A percentile compares a stretch with the other conserved stretches of the same genome.
Evolutionary conservation across 768 basidiomycete genomes (phyloP).

Genomic region (Russula olivacea): DNA sequence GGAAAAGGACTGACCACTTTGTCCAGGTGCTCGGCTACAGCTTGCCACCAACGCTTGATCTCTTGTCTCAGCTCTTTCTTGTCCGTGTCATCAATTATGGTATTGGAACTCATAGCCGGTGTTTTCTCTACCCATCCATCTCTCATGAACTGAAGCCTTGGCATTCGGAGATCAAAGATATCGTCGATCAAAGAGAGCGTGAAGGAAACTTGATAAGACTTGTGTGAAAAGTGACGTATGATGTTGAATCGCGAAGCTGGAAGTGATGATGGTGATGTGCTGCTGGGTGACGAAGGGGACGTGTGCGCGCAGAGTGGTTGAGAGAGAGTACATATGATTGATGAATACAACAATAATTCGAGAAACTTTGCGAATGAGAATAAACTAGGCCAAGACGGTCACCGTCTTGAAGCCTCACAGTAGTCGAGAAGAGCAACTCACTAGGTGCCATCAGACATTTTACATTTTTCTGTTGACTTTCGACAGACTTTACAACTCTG

Average conservation of each 20-base stretch:
- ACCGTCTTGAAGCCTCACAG: constrained; percentile 37
- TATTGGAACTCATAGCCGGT: background rate
- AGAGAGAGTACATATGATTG: constrained; percentile 32
- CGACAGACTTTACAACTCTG: constrained; percentile 46
- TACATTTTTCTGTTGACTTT: constrained; percentile 31
- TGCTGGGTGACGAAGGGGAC: constrained; percentile 22
- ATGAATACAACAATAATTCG: constrained; percentile 25
- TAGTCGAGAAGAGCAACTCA: constrained; percentile 35
- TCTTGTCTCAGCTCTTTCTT: constrained; percentile 50
- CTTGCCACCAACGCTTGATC: constrained; percentile 64
- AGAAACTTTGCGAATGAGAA: constrained; percentile 43
- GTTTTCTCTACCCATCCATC: constrained; percentile 25
- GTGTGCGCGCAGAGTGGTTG: constrained; percentile 20
- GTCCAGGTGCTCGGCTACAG: constrained; percentile 54
- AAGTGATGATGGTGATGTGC: constrained; percentile 23
- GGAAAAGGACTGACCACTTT: constrained; percentile 40
- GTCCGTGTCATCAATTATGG: constrained; percentile 32
- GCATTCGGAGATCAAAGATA: constrained; percentile 56
- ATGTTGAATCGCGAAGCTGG: constrained; percentile 35
- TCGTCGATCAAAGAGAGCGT: constrained; percentile 44
- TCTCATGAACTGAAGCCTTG: constrained; percentile 50
- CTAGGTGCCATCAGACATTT: constrained; percentile 49
- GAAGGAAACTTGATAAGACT: constrained; percentile 38
- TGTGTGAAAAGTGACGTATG: constrained; percentile 39
- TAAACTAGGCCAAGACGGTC: constrained; percentile 33